These are phyloP conservation scores for barrel medic (Medicago truncatula) DNA, from an alignment of 306 rosid genomes.

Conservation along the genomic window DNA sequence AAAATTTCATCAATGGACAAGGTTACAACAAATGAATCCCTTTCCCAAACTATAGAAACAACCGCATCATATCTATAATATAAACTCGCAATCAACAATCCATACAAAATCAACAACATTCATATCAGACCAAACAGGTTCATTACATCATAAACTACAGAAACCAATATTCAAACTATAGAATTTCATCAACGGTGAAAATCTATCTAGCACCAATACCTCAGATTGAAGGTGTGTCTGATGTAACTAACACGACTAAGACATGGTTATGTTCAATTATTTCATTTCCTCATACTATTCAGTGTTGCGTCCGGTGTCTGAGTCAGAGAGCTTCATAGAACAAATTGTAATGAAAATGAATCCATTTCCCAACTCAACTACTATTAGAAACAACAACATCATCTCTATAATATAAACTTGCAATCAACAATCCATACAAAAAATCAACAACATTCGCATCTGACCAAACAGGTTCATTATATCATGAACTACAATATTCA, in stretches of 20 bases:
- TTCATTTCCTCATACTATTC: neutral
- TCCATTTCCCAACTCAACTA: conserved; percentile 45
- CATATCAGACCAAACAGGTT: neutral
- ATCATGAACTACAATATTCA: neutral
- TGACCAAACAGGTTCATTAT: neutral
- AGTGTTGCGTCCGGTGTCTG: neutral
- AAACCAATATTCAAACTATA: neutral
- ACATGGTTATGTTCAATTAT: too few species aligned
- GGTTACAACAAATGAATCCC: too few species aligned
- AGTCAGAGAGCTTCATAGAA: too few species aligned
- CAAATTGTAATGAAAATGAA: neutral
- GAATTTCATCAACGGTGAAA: neutral
- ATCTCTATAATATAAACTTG: neutral
- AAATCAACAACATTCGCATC: neutral
- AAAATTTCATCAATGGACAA: too few species aligned
- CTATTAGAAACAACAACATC: conserved; percentile 25
- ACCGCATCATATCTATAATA: neutral
- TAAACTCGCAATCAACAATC: neutral
- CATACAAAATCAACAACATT: neutral
- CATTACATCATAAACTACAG: neutral
- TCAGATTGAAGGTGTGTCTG: too few species aligned
- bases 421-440: neutral
- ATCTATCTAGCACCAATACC: neutral
- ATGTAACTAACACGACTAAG: too few species aligned
- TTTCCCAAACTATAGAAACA: neutral